A percentile compares a stretch with the other conserved stretches of the same genome.
Evolutionary conservation across 2,329 filamentous ascomycete genomes (phyloP).

Genomic region (Shiraia sp.): DNA sequence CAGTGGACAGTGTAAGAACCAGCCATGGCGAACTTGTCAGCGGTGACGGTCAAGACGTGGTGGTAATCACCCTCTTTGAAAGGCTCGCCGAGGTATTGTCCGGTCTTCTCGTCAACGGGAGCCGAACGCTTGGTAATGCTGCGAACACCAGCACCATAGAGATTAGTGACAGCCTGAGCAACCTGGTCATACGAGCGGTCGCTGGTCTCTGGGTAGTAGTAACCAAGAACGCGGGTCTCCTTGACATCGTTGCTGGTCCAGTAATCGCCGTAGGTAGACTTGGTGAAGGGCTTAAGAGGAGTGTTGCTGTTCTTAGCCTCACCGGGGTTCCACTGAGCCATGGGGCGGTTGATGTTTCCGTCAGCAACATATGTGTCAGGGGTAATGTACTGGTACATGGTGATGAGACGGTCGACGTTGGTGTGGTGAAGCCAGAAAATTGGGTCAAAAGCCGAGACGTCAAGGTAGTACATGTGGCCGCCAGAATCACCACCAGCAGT

Average conservation of each 20-base stretch:
- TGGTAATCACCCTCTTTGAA: conserved; percentile 42
- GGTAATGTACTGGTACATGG: conserved; percentile 77
- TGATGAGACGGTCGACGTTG: conserved; percentile 57
- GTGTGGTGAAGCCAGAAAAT: conserved; percentile 52
- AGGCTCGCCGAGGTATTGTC: conserved; percentile 37
- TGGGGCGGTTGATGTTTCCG: conserved; percentile 33
- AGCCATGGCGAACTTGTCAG: conserved; percentile 39
- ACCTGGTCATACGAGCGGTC: conserved; percentile 26
- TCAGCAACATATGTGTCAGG: conserved; percentile 69
- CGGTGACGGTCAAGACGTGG: conserved; percentile 36
- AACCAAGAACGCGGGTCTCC: conserved; percentile 48
- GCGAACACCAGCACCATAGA: conserved; percentile 48
- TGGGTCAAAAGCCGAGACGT: conserved; percentile 78
- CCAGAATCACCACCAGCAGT: conserved; percentile 50
- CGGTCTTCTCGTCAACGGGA: conserved; percentile 12
- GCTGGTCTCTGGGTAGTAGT: conserved; percentile 43
- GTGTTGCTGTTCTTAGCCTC: conserved; percentile 58
- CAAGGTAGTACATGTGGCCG: conserved; percentile 74
- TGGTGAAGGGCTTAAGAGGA: conserved; percentile 44
- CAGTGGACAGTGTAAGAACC: conserved; percentile 44
- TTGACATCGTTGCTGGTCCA: conserved; percentile 36
- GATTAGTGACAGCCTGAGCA: conserved; percentile 28
- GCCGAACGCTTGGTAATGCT: conserved; percentile 26
- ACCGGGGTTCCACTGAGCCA: conserved; percentile 48
- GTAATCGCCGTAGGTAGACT: conserved; percentile 52